Evolutionary conservation across 2,329 filamentous ascomycete species (phyloP).

Genomic region (Raffaelea ambrosiae): DNA sequence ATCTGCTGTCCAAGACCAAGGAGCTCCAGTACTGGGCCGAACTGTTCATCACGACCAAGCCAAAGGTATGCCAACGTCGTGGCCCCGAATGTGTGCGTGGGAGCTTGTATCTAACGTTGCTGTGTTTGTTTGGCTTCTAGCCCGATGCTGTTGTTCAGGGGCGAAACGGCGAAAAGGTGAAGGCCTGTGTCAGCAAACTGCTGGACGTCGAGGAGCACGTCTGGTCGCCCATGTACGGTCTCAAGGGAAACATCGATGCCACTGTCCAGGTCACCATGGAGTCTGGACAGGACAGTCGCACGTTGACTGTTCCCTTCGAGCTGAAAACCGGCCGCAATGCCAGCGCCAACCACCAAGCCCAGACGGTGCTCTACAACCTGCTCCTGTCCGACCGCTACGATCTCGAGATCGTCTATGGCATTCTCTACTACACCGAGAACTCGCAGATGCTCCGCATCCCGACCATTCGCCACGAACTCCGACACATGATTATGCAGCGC

Average conservation of each 20-base stretch:
- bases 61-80: constrained; percentile 40
- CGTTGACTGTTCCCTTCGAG: constrained; percentile 83
- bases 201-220: constrained; percentile 96
- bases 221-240: constrained; percentile 94
- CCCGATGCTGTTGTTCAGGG: constrained; percentile 68
- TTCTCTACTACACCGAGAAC: constrained; percentile 91
- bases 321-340: constrained; percentile 88
- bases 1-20: constrained; percentile 74
- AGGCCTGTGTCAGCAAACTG: constrained; percentile 83
- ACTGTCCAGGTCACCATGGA: constrained; percentile 88
- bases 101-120: background rate
- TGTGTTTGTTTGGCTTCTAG: constrained; percentile 23
- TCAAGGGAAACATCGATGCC: constrained; percentile 97
- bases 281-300: constrained; percentile 39
- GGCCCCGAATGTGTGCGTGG: constrained; percentile 13
- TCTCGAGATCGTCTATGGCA: constrained; percentile 79
- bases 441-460: constrained; percentile 81
- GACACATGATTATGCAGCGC: constrained; percentile 94
- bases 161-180: constrained; percentile 65
- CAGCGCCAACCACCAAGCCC: constrained; percentile 76
- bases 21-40: constrained; percentile 78
- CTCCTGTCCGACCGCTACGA: constrained; percentile 92
- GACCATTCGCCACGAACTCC: constrained; percentile 75
- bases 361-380: constrained; percentile 90
- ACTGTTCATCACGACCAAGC: constrained; percentile 64